Conservation (phyloP, 1,284 basidiomycete species). For the Cryptococcus neoformans region DNA sequence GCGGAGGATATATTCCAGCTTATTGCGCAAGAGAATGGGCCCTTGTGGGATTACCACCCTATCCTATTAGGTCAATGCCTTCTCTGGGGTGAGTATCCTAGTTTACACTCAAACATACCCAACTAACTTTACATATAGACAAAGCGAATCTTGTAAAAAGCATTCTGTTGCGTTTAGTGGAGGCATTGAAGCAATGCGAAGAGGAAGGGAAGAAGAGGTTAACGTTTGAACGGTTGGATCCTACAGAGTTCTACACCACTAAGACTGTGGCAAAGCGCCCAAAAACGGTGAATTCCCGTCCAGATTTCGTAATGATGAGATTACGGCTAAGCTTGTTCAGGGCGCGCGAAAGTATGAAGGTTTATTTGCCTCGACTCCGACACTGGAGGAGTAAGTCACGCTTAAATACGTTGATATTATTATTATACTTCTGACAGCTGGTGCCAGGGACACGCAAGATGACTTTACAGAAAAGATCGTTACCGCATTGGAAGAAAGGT, state of each 20-base stretch:
- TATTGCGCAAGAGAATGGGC: slow-evolving; percentile 75
- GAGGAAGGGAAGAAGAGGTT: slow-evolving; percentile 31
- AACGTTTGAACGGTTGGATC: slow-evolving; percentile 34
- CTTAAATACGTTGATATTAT: not conserved
- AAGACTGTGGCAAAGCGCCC: slow-evolving; percentile 2
- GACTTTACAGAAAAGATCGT: slow-evolving; percentile 64
- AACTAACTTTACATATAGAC: slow-evolving; percentile 51
- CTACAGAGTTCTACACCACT: slow-evolving; percentile 29
- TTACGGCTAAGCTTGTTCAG: not conserved
- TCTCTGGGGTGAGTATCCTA: slow-evolving; percentile 67
- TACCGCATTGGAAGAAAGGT: slow-evolving; percentile 59
- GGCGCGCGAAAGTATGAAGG: slow-evolving; percentile 35
- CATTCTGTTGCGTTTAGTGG: slow-evolving; percentile 66
- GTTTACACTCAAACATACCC: not conserved
- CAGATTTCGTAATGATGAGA: slow-evolving; percentile 1
- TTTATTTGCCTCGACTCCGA: slow-evolving; percentile 30
- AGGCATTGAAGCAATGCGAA: slow-evolving; percentile 39
- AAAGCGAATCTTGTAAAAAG: slow-evolving; percentile 80
- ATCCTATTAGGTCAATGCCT: slow-evolving; percentile 88
- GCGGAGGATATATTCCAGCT: slow-evolving; percentile 67
- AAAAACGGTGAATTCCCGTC: not conserved
- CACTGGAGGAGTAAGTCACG: slow-evolving; percentile 9
- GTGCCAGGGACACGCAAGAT: slow-evolving; percentile 54
- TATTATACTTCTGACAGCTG: no score
- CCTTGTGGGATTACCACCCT: slow-evolving; percentile 82